Evolutionary conservation across 306 rosid genomes (phyloP).

Genomic region (Acacia melanoxylon): DNA sequence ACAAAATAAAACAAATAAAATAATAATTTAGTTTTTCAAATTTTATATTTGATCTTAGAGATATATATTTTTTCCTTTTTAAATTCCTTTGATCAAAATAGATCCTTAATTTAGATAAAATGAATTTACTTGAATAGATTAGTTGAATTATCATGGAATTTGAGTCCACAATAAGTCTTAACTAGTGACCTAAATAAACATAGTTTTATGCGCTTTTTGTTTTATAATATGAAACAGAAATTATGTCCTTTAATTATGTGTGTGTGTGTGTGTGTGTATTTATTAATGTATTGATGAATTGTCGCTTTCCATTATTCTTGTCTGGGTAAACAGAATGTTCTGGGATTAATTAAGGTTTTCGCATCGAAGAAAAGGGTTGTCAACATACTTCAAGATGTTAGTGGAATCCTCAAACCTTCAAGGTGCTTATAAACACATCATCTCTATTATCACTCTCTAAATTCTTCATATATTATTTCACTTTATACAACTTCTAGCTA

Average conservation of each 20-base stretch:
- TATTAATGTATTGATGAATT: not conserved
- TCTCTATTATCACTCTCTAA: not conserved
- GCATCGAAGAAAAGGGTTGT: constrained; percentile 64
- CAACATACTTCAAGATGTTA: constrained; percentile 52
- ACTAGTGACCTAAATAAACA: no score
- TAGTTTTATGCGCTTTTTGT: no score
- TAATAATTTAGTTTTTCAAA: not conserved
- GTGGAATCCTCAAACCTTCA: constrained; percentile 53
- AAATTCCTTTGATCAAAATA: not conserved
- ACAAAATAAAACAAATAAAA: not conserved
- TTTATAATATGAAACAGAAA: not conserved
- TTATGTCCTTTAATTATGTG: not conserved
- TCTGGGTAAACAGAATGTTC: constrained; percentile 35
- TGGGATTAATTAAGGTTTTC: constrained; percentile 55
- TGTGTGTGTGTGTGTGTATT: no score
- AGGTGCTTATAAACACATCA: constrained; percentile 31
- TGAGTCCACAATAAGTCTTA: not conserved
- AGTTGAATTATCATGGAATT: not conserved
- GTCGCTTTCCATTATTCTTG: not conserved
- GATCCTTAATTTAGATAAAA: not conserved
- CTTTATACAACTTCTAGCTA: not conserved
- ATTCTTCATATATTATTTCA: not conserved
- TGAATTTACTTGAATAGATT: no score
- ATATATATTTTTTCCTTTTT: not conserved
- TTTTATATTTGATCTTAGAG: no score